phyloP scores from a whole-genome alignment of 768 basidiomycete genomes.

The Termitomyces sp. region DNA sequence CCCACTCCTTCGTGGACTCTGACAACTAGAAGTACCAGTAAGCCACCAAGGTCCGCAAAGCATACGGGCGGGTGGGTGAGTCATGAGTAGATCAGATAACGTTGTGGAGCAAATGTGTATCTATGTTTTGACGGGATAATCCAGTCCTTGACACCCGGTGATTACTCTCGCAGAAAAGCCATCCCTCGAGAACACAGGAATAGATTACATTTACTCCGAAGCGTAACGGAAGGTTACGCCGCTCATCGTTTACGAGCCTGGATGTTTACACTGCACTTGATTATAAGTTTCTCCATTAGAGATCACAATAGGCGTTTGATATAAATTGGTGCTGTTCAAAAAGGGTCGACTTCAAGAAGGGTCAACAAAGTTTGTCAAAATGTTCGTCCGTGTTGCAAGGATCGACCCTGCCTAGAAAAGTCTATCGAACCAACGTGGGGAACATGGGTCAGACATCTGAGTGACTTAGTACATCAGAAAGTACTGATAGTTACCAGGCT shows the following conservation, averaged over 20 bases:
- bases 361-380: not conserved
- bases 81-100: not conserved
- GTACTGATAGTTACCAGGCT: not conserved
- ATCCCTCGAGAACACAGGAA: not conserved
- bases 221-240: no score
- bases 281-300: not conserved
- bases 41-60: no score
- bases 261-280: not conserved
- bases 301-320: no score
- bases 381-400: not conserved
- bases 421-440: not conserved
- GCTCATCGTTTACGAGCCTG: not conserved
- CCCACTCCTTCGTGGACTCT: not conserved
- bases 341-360: not conserved
- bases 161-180: not conserved
- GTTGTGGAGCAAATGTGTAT: not conserved
- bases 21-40: not conserved
- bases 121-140: not conserved
- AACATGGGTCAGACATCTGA: not conserved
- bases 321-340: no score
- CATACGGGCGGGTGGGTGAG: no score
- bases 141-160: not conserved
- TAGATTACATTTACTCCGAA: not conserved
- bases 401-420: no score
- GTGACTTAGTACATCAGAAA: not conserved